phyloP scores from a whole-genome alignment of 78 protist genomes.

The Speleostelium caveatum region DNA sequence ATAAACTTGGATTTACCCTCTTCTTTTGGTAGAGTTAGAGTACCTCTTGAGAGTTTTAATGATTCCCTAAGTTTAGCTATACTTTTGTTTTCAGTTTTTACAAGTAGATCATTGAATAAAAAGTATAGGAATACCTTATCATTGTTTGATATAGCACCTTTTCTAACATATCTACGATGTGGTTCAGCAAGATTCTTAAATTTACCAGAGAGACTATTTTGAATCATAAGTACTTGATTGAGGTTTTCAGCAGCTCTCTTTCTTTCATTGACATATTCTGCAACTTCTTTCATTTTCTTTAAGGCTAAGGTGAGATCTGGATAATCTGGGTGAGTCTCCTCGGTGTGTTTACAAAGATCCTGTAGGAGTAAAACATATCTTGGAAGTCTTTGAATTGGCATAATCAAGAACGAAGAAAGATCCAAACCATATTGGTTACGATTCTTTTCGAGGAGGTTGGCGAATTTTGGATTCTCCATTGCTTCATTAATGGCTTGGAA shows the following conservation, averaged over 20 bases:
- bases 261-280: constrained; percentile 83
- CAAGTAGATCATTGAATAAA: constrained; percentile 68
- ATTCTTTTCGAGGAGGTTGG: constrained; percentile 34
- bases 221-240: constrained; percentile 75
- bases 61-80: constrained; percentile 31
- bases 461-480: constrained; percentile 62
- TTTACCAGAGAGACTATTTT: constrained; percentile 55
- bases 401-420: constrained; percentile 65
- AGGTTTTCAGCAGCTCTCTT: constrained; percentile 86
- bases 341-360: constrained; percentile 51
- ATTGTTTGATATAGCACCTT: constrained; percentile 46
- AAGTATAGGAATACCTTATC: constrained; percentile 55
- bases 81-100: constrained; percentile 68
- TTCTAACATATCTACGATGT: constrained; percentile 80
- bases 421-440: constrained; percentile 34
- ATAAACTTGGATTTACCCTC: constrained; percentile 67
- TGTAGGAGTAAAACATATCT: constrained; percentile 75
- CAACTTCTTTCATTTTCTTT: constrained; percentile 83
- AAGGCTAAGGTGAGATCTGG: constrained; percentile 58
- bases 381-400: constrained; percentile 79
- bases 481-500: constrained; percentile 60
- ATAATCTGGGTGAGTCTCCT: constrained; percentile 72
- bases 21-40: not conserved
- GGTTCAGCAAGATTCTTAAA: constrained; percentile 79
- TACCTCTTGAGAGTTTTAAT: not conserved